Conservation (phyloP, 2,329 filamentous ascomycete genomes). For the Cladosporium sp. region DNA sequence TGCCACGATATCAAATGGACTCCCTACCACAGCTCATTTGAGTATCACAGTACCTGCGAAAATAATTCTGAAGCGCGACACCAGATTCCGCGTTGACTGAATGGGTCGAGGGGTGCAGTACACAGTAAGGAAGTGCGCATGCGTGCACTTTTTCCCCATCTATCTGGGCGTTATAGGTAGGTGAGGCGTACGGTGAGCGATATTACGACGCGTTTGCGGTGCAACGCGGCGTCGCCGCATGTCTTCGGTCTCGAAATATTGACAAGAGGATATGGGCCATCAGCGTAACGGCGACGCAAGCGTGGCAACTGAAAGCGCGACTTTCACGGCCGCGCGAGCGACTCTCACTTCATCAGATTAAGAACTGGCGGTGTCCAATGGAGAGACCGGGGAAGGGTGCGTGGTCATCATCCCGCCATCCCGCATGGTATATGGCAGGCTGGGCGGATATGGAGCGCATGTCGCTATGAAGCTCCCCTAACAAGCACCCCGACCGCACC, state of each 20-base stretch:
- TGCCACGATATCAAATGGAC: not conserved
- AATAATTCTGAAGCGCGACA: not conserved
- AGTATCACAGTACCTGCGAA: not conserved
- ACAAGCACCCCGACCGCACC: constrained; percentile 7
- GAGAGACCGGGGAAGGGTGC: not conserved
- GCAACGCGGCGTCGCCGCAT: not conserved
- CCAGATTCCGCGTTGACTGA: too few relatives aligned
- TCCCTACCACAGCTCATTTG: not conserved
- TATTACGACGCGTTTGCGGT: not conserved
- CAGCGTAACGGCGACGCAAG: not conserved
- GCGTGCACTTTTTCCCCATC: not conserved
- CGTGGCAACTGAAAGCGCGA: not conserved
- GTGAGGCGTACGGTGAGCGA: not conserved
- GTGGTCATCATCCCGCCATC: not conserved
- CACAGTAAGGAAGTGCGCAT: not conserved
- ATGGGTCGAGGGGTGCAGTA: not conserved
- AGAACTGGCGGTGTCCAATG: not conserved
- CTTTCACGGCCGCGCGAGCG: not conserved
- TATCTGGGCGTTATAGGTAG: not conserved
- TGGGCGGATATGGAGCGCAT: constrained; percentile 2
- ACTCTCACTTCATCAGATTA: not conserved
- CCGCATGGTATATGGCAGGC: not conserved
- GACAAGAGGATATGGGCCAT: not conserved
- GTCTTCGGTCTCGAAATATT: not conserved
- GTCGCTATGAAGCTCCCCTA: constrained; percentile 1